Base-by-base conservation (phyloP, 441 rosid genomes). In the Croton laevigatus region DNA sequence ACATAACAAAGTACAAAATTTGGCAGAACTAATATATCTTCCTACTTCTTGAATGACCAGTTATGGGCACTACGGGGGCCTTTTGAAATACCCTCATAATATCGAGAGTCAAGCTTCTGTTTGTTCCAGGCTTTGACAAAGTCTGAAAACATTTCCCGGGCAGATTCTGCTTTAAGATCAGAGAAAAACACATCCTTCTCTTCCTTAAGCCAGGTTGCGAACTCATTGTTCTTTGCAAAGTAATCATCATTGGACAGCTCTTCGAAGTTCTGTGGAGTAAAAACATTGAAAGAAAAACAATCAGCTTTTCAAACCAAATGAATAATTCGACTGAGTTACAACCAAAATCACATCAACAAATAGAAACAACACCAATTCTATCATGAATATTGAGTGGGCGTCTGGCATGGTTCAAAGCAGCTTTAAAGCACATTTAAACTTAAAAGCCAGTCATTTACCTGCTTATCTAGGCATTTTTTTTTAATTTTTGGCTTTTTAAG, bases 151-250 rank as follows among this genome's bases (percentile, higher is more conserved):
- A 85, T 72, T 54, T 83, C 78, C 0, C 90, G 81, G 17, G 99
- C 94, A 63, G 94, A 78, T 74, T 90, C 93, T 0, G 99, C 83
- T 0, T 90, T 89, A 68, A 94, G 96, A 48, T 94, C 94, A 3
- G 94, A 88, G 76, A 94, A 94, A 74, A 88, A 94, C 37, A 83
- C 62, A 14, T 76, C 75, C 59, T 85, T 92, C 79, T 91, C 81
- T 72, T 94, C 99, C 83, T 78, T 85, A 71, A 94, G 84, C 98
- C 97, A 94, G 53, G 96, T 86, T 19, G 97, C 86, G 59, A 91
- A 94, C 82, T 94, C 98, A 9, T 89, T 90, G 63, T 89, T 94
- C 89, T 91, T 94, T 5, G 88, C 77, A 79, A 88, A 91, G 86
- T 94, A 94, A 84, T 94, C 97, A 16, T 92, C 99, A 1, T 52